Conservation (phyloP, 2,329 filamentous ascomycete genomes). For the Oidium heveae region DNA sequence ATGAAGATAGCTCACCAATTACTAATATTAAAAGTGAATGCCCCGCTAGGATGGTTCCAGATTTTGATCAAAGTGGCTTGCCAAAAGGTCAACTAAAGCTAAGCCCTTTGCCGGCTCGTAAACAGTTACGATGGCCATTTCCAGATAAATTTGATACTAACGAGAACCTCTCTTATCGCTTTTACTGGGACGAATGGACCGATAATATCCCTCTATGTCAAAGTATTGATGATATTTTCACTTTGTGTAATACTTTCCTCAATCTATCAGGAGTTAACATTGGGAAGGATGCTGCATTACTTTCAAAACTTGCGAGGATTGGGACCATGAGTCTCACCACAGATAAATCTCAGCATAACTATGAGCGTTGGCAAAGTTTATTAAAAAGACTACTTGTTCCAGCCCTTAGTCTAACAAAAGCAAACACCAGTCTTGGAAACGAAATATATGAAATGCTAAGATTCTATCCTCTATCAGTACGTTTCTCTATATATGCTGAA, state of each 20-base stretch:
- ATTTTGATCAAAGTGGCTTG: constrained; percentile 38
- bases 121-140: constrained; percentile 58
- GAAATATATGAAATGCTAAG: constrained; percentile 68
- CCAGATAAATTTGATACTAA: constrained; percentile 53
- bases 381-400: constrained; percentile 69
- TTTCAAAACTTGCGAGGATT: constrained; percentile 68
- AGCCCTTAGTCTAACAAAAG: constrained; percentile 60
- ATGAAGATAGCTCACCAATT: constrained; percentile 17
- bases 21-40: constrained; percentile 17
- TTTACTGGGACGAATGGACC: constrained; percentile 94
- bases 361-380: constrained; percentile 59
- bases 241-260: constrained; percentile 58
- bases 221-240: constrained; percentile 71
- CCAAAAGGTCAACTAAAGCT: constrained; percentile 45
- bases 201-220: constrained; percentile 87
- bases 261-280: constrained; percentile 76
- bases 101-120: constrained; percentile 31
- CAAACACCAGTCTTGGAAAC: constrained; percentile 63
- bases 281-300: constrained; percentile 52
- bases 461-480: constrained; percentile 46
- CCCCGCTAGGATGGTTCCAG: constrained; percentile 22
- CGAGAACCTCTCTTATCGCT: constrained; percentile 57
- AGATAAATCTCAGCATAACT: constrained; percentile 46
- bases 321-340: constrained; percentile 48
- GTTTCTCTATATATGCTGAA: constrained; percentile 79